Conservation (phyloP, 2,329 filamentous ascomycete genomes). For the Lasiodiplodia sp. region DNA sequence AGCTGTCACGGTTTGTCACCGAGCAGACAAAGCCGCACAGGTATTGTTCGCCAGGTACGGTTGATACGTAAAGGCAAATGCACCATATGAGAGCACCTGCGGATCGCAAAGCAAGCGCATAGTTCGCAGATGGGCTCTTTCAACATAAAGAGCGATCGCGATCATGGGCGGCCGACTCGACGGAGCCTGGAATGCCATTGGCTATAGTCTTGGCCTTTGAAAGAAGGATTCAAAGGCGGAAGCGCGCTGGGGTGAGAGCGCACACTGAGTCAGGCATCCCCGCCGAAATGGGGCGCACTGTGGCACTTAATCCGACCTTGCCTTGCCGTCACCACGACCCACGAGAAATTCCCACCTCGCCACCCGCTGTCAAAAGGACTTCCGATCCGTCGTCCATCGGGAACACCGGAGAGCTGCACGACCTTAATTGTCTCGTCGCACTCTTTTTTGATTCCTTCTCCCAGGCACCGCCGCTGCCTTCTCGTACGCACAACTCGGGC, state of each 20-base stretch:
- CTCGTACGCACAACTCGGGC: slow-evolving; percentile 1
- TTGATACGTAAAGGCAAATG: not conserved
- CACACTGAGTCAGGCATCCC: slow-evolving; percentile 28
- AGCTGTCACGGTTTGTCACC: not conserved
- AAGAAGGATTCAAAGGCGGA: not conserved
- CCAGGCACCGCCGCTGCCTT: slow-evolving; percentile 16
- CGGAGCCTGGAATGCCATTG: not conserved
- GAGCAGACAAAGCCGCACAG: not conserved
- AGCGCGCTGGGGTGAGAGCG: not conserved
- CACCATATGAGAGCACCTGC: not conserved
- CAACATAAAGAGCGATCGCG: not conserved
- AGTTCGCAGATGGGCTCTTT: not conserved
- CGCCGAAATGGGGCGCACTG: slow-evolving; percentile 24
- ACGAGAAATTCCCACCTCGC: slow-evolving; percentile 30
- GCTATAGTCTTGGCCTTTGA: not conserved
- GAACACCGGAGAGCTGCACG: slow-evolving; percentile 6
- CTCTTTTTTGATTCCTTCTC: not conserved
- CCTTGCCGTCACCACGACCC: slow-evolving; percentile 27
- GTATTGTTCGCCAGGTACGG: not conserved
- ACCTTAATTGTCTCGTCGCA: slow-evolving; percentile 3
- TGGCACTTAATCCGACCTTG: slow-evolving; percentile 7
- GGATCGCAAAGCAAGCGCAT: not conserved
- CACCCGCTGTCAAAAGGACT: slow-evolving; percentile 3
- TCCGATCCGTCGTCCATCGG: slow-evolving; percentile 7
- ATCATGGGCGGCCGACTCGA: not conserved